phyloP scores from a whole-genome alignment of 2,329 filamentous ascomycete species.

The Bertia moriformis region DNA sequence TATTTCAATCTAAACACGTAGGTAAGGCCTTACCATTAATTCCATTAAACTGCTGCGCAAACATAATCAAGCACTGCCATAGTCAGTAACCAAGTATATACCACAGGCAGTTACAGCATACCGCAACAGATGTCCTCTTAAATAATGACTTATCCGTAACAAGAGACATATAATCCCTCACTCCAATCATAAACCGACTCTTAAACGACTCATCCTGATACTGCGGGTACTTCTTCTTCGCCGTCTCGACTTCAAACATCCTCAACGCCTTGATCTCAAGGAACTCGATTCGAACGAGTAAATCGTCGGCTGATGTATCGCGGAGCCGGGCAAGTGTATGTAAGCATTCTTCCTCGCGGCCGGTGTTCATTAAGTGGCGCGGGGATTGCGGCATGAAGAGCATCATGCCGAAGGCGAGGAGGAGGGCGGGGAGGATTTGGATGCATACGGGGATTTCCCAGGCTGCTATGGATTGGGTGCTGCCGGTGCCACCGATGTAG shows the following conservation, averaged over 20 bases:
- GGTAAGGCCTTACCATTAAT: constrained; percentile 1
- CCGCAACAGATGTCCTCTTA: neutral
- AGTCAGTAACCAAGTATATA: neutral
- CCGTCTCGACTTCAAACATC: neutral
- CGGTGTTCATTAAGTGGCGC: constrained; percentile 29
- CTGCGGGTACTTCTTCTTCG: neutral
- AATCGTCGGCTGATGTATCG: neutral
- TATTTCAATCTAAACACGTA: no score
- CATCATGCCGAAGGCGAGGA: constrained; percentile 31
- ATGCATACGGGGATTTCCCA: constrained; percentile 40
- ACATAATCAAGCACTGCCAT: neutral
- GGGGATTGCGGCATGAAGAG: constrained; percentile 43
- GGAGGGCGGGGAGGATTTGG: constrained; percentile 32
- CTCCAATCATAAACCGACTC: neutral
- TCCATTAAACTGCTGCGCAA: neutral
- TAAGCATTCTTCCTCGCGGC: neutral
- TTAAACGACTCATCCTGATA: neutral
- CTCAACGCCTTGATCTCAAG: neutral
- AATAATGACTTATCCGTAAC: neutral
- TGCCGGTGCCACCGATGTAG: constrained; percentile 23
- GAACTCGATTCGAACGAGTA: neutral
- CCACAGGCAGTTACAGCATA: neutral
- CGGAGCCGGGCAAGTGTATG: neutral
- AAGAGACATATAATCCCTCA: neutral
- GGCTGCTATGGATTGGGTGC: constrained; percentile 28